phyloP scores from a whole-genome alignment of 495 filamentous ascomycete species.

The Penicillium longicatenatum region DNA sequence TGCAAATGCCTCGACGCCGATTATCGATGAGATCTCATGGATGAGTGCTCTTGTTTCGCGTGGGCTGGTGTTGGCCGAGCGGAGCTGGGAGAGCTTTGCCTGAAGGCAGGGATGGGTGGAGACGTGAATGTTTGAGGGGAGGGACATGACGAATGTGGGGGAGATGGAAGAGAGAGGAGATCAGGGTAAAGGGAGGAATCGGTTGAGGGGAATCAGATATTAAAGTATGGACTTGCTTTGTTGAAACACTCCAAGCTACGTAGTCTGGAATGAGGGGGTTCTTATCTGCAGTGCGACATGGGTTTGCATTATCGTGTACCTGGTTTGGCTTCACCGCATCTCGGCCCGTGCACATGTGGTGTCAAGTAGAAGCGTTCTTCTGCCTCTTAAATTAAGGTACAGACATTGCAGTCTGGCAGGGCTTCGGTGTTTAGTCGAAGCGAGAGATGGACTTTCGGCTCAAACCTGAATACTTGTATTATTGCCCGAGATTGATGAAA shows the following conservation, averaged over 20 bases:
- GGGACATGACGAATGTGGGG: slow-evolving; percentile 6
- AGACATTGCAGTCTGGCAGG: no score
- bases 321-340: neutral
- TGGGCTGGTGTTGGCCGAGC: slow-evolving; percentile 67
- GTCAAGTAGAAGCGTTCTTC: no score
- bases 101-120: slow-evolving; percentile 83
- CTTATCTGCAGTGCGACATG: slow-evolving; percentile 17
- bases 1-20: slow-evolving; percentile 82
- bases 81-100: slow-evolving; percentile 87
- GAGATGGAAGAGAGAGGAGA: neutral
- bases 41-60: slow-evolving; percentile 79
- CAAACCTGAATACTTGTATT: no score
- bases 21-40: slow-evolving; percentile 80
- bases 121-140: slow-evolving; percentile 63
- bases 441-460: no score
- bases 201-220: neutral
- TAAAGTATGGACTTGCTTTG: neutral
- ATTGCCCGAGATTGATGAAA: no score
- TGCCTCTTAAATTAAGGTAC: no score
- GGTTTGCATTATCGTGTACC: neutral
- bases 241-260: no score
- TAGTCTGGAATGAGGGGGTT: slow-evolving; percentile 9
- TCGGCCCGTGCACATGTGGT: no score
- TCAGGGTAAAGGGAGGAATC: neutral
- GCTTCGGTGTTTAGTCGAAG: no score